Evolutionary conservation across 2,329 filamentous ascomycete species (phyloP).

Genomic region (Fusarium palustre): DNA sequence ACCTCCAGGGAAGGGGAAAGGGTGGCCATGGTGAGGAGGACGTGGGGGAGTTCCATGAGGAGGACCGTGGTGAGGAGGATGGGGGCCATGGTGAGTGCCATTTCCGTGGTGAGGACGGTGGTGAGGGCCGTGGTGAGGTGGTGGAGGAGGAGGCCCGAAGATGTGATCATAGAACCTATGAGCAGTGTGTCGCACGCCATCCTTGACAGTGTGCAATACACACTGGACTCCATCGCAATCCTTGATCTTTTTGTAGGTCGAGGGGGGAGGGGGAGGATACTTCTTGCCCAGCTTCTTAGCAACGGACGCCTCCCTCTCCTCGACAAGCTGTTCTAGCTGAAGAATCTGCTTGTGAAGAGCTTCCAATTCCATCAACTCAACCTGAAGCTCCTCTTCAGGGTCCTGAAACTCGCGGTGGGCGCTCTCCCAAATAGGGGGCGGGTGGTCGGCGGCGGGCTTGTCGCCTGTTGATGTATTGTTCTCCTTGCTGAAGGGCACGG

Average conservation of each 20-base stretch:
- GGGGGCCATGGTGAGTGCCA: slow-evolving; percentile 21
- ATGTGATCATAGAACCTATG: slow-evolving; percentile 35
- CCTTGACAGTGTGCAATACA: slow-evolving; percentile 54
- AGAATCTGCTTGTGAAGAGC: slow-evolving; percentile 56
- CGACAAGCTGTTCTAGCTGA: slow-evolving; percentile 58
- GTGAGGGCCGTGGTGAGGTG: slow-evolving; percentile 16
- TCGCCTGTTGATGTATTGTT: not conserved
- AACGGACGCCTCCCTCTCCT: slow-evolving; percentile 56
- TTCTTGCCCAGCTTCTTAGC: slow-evolving; percentile 50
- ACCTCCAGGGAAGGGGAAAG: slow-evolving; percentile 45
- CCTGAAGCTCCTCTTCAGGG: slow-evolving; percentile 51
- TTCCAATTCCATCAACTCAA: slow-evolving; percentile 59
- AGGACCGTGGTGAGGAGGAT: slow-evolving; percentile 44
- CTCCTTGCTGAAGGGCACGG: slow-evolving; percentile 43
- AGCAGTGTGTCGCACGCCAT: slow-evolving; percentile 53
- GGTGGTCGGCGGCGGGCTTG: slow-evolving; percentile 9
- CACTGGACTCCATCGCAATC: slow-evolving; percentile 50
- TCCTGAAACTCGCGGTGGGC: slow-evolving; percentile 45
- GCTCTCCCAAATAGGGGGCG: slow-evolving; percentile 26
- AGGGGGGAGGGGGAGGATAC: slow-evolving; percentile 39
- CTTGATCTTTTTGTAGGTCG: slow-evolving; percentile 38
- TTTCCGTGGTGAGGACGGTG: slow-evolving; percentile 35
- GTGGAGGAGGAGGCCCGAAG: slow-evolving; percentile 32
- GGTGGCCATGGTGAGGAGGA: slow-evolving; percentile 32
- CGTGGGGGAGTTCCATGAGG: slow-evolving; percentile 35